Evolutionary conservation across 768 basidiomycete species (phyloP), one percentile per base, ranked within the genome.

Genomic region (Lactarius tabidus): DNA sequence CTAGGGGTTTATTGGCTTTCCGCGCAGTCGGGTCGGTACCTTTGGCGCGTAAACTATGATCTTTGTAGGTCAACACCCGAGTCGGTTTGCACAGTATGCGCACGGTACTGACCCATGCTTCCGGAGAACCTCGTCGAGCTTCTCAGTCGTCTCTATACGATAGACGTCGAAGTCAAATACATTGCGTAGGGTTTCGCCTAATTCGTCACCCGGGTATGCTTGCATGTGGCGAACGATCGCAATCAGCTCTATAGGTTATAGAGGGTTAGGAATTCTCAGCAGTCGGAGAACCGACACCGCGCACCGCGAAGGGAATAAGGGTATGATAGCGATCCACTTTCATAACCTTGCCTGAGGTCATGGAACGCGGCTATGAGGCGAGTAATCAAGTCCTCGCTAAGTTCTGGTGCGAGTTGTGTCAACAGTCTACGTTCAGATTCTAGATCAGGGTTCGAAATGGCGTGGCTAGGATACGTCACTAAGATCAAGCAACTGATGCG

Each of bases 91-190:
- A 33, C 28, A 31, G 43, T 39, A 4, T 17, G 55, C 43, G 36
- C 14, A 60, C 51, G 14, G 48, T 10, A 65, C 78, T 26, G 64
- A 87, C 86, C 86, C 86, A 67, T 88, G 85, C 62, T 81, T 81
- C 56, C 81, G 76, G 39, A 89, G 74, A 31, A 88, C 85, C 31
- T 83, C 79, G 0, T 79, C 79, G 23, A 89, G 76, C 70, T 82
- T 83, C 56, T 87, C 83, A 45, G 86, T 84, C 7, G 84, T 86
- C 68, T 87, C 86, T 1, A 82, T 83, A 67, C 82, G 84, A 72
- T 85, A 86, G 7, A 89, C 79, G 70, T 89, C 87, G 62, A 87
- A 89, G 71, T 89, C 87, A 68, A 89, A 89, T 12, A 88, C 77
- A 69, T 88, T 89, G 18, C 87, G 78, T 18, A 89, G 74, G 8